Evolutionary conservation across 2,329 filamentous ascomycete species (phyloP), one percentile per base, ranked within the genome.

Genomic region (Hypoxylon sp.): DNA sequence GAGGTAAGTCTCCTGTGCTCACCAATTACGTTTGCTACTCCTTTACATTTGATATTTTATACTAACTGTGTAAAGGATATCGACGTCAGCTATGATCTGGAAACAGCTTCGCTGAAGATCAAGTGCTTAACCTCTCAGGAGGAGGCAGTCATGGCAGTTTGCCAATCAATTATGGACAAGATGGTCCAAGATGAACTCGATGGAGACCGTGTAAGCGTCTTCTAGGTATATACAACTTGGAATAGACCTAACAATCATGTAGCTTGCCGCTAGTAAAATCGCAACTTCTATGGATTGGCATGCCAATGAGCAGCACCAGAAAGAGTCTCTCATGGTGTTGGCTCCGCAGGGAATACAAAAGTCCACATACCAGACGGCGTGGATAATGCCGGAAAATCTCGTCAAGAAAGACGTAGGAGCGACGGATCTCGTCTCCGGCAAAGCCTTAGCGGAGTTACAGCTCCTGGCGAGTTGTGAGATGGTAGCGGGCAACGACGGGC

Each of bases 311-410:
- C 42, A 48, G 11, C 42, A 19, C n/a, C 39, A 37, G 10, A 42
- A 60, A 6, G 17, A 67, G n/a, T 44, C 57, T 2, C 39, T 51
- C 2, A 63, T 70, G 19, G 71, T 61, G 13, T 14, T 39, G 0
- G 71, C 66, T n/a, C 75, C 75, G 3, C 39, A 52, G 0, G 63
- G 65, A 46, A 64, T 76, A n/a, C 63, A 62, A 17, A 8, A n/a
- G 5, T 71, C 51, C 33, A 3, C 52, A 1, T 52, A 22, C 22
- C 67, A 17, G 14, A 42, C 39, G 5, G 66, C 53, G 1, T 76
- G 74, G 74, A 24, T 48, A n/a, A 14, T 74, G 8, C 63, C 73
- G 6, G 48, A 63, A 0, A 29, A 39, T 1, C 57, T 55, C 39
- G 35, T 50, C 19, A 35, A 60, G 5, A 60, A 47, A 11, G 66